A percentile compares a stretch with the other conserved stretches of the same genome.
Evolutionary conservation across 2,329 filamentous ascomycete species (phyloP).

Genomic region (Fusarium torreyae): DNA sequence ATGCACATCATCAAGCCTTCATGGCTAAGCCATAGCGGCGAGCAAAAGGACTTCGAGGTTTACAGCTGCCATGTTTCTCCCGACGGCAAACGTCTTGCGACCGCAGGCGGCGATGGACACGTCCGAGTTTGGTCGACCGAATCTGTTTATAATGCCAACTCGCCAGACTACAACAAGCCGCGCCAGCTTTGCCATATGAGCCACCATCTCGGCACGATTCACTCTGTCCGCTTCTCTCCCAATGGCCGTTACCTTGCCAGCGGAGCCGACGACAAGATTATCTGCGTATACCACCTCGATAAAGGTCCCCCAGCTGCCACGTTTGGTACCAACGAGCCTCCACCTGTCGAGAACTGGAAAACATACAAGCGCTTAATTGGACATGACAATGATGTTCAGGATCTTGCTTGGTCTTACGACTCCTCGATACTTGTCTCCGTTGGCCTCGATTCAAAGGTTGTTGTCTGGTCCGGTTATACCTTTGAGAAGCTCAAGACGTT

Average conservation of each 20-base stretch:
- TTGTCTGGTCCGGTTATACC: constrained; percentile 97
- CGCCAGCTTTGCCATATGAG: constrained; percentile 98
- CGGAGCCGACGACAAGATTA: constrained; percentile 98
- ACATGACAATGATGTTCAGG: constrained; percentile 98
- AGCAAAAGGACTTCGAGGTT: constrained; percentile 98
- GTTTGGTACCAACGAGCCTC: constrained; percentile 91
- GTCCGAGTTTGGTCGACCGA: constrained; percentile 99
- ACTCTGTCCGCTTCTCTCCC: constrained; percentile 95
- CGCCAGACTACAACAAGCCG: constrained; percentile 80
- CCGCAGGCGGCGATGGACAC: constrained; percentile 96
- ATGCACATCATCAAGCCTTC: constrained; percentile 95
- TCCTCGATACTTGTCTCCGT: constrained; percentile 97
- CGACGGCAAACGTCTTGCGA: constrained; percentile 91
- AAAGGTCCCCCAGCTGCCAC: constrained; percentile 83
- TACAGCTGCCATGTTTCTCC: constrained; percentile 98
- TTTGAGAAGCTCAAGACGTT: constrained; percentile 98
- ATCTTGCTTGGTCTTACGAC: constrained; percentile 96
- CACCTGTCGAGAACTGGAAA: constrained; percentile 98
- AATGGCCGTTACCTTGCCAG: constrained; percentile 97
- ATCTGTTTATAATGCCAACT: constrained; percentile 85
- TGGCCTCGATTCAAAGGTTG: constrained; percentile 96
- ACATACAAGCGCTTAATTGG: constrained; percentile 93
- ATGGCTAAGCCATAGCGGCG: constrained; percentile 96
- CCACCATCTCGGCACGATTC: constrained; percentile 97
- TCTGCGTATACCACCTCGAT: constrained; percentile 95